Evolutionary conservation across 192 early-diverging fungal genomes (phyloP).

Genomic region (Linnemannia zychae): DNA sequence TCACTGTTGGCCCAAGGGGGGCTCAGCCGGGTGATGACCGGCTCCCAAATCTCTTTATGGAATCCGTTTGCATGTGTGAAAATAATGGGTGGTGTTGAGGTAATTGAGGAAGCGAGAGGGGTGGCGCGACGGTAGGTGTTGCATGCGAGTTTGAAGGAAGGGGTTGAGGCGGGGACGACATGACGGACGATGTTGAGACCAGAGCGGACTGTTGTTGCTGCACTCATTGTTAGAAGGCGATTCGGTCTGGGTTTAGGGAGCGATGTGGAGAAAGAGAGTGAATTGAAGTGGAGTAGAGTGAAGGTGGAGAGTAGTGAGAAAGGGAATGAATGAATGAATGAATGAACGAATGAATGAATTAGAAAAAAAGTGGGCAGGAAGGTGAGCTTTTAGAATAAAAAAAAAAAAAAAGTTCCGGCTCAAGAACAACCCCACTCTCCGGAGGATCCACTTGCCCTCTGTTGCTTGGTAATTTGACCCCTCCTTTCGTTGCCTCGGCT

Average conservation of each 20-base stretch:
- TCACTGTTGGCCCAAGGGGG: slow-evolving; percentile 42
- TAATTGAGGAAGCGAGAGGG: neutral
- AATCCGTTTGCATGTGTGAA: slow-evolving; percentile 73
- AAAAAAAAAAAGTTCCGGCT: neutral
- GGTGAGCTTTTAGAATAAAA: neutral
- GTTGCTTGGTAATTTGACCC: too few relatives aligned
- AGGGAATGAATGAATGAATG: neutral
- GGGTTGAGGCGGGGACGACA: slow-evolving; percentile 22
- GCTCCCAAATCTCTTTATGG: slow-evolving; percentile 70
- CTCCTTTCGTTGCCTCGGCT: too few relatives aligned
- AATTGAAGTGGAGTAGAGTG: neutral
- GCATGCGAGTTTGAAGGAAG: slow-evolving; percentile 30
- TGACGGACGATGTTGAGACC: slow-evolving; percentile 26
- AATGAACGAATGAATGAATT: neutral
- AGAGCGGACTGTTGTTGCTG: slow-evolving; percentile 20
- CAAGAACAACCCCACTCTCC: too few relatives aligned
- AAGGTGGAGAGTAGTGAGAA: neutral
- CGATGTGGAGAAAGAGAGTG: too few relatives aligned
- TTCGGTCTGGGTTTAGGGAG: neutral
- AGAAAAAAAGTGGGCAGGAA: neutral
- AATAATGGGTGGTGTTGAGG: slow-evolving; percentile 43
- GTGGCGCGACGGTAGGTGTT: slow-evolving; percentile 30
- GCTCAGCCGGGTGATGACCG: slow-evolving; percentile 57
- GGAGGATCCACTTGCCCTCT: too few relatives aligned
- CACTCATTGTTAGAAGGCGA: neutral